These are phyloP conservation scores for Arabidopsis lyrata DNA, from an alignment of 441 rosid genomes.

Conservation along the genomic window DNA sequence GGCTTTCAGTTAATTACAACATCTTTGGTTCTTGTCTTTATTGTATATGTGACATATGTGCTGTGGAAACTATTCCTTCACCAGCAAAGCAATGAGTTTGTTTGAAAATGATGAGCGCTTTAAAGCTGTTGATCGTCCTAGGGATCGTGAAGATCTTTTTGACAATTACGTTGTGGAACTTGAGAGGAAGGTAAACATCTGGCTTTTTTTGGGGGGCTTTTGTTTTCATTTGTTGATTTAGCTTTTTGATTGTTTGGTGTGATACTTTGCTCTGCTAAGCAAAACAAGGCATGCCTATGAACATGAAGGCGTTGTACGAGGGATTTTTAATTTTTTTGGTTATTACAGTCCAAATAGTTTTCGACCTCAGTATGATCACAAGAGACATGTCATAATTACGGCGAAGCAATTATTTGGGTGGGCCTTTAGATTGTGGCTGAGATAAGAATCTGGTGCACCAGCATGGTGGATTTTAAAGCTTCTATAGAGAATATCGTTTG, in stretches of 20 bases:
- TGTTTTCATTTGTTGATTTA: conserved; percentile 7
- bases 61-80: conserved; percentile 44
- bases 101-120: conserved; percentile 96
- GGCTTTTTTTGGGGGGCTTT: neutral
- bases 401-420: conserved; percentile 23
- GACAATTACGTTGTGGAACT: conserved; percentile 89
- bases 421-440: conserved; percentile 19
- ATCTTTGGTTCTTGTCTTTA: conserved; percentile 27
- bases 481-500: conserved; percentile 12
- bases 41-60: conserved; percentile 38
- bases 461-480: conserved; percentile 16
- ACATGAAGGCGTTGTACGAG: conserved; percentile 6
- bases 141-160: conserved; percentile 95
- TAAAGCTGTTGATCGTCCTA: conserved; percentile 87
- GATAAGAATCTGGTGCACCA: conserved; percentile 19
- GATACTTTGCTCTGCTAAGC: conserved; percentile 10
- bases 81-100: conserved; percentile 89
- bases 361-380: conserved; percentile 26
- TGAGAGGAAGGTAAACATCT: conserved; percentile 78
- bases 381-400: conserved; percentile 3
- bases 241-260: neutral
- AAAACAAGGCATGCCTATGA: conserved; percentile 23
- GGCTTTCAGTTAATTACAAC: conserved; percentile 33
- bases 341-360: conserved; percentile 21
- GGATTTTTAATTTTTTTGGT: neutral